Base-by-base conservation (phyloP, 257 asterid species). In the Lavandula angustifolia region DNA sequence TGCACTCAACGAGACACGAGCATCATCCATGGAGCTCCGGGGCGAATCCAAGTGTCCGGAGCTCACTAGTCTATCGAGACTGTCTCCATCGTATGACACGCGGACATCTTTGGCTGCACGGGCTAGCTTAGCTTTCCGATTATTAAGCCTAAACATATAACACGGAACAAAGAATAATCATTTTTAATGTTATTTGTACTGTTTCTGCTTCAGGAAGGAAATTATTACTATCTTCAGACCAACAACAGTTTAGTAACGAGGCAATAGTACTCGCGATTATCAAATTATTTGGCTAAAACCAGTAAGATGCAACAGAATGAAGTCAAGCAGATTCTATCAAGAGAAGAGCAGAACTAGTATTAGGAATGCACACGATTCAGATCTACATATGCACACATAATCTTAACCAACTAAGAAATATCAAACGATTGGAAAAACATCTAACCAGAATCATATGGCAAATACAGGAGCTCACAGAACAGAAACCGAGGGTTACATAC, bases 121-220 rank as follows among this genome's bases (percentile, higher is more conserved):
- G 61, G 98, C 96, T 32, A 94, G 80, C 91, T 81, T 87, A n/a
- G 98, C 99, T 75, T 94, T 94, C 64, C 99, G 80, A 71, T 90
- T 94, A 70, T 94, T 94, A 71, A 94, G 88, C 99, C 99, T 94
- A 88, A 62, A 22, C 6, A 70, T 14, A 67, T 41, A 57, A 71
- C 14, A 40, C 1, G 17, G 37, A 7, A 61, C 53, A 38, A 13
- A 31, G 46, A 4, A n/a, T n/a, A n/a, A n/a, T n/a, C n/a, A n/a
- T n/a, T n/a, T n/a, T n/a, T 14, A 54, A 40, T 7, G 31, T 13
- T 29, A 65, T 16, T 46, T 46, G 27, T 22, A 22, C 31, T 9
- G 49, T 4, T 32, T 47, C 42, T 9, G 31, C 32, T 48, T 5
- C 2, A 6, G 33, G n/a, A 44, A 32, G 8, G 18, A 49, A 22